A percentile compares a stretch with the other conserved stretches of the same genome.
These are phyloP conservation scores for Fusarium incarnatum DNA, from an alignment of 2,329 filamentous ascomycete species.

Conservation along the genomic window DNA sequence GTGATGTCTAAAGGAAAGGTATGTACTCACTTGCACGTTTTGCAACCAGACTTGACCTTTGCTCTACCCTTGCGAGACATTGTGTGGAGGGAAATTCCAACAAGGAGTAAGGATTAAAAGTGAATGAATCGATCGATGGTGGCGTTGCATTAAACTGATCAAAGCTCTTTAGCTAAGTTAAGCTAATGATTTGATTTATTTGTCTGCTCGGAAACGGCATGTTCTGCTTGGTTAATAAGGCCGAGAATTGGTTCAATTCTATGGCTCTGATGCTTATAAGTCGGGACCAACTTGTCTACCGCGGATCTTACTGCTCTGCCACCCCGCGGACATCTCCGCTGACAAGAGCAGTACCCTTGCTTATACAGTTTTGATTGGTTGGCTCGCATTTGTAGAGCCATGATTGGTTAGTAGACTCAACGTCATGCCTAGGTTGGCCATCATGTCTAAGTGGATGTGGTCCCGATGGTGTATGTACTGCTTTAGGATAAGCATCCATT, in stretches of 20 bases:
- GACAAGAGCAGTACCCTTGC: neutral
- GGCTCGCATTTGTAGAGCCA: constrained; percentile 32
- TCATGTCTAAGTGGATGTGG: neutral
- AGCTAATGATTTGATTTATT: constrained; percentile 12
- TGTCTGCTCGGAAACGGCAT: constrained; percentile 38
- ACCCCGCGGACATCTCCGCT: constrained; percentile 21
- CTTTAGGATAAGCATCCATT: neutral
- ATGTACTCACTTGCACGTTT: constrained; percentile 38
- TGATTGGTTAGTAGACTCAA: constrained; percentile 29
- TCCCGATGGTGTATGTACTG: neutral
- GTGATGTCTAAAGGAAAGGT: neutral
- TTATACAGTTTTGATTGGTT: constrained; percentile 23
- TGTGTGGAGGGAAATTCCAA: neutral
- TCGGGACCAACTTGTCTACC: constrained; percentile 2
- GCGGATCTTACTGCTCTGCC: constrained; percentile 14
- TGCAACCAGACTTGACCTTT: constrained; percentile 38
- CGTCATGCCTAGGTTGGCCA: neutral
- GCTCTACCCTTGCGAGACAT: constrained; percentile 28
- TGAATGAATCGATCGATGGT: neutral
- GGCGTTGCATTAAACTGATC: neutral
- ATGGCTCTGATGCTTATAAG: constrained; percentile 22
- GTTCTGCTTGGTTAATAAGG: constrained; percentile 30
- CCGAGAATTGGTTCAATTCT: neutral
- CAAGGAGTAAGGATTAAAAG: neutral
- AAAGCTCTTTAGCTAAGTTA: neutral